Base-by-base conservation (phyloP, 2,329 filamentous ascomycete genomes). In the Mariannaea sp. region DNA sequence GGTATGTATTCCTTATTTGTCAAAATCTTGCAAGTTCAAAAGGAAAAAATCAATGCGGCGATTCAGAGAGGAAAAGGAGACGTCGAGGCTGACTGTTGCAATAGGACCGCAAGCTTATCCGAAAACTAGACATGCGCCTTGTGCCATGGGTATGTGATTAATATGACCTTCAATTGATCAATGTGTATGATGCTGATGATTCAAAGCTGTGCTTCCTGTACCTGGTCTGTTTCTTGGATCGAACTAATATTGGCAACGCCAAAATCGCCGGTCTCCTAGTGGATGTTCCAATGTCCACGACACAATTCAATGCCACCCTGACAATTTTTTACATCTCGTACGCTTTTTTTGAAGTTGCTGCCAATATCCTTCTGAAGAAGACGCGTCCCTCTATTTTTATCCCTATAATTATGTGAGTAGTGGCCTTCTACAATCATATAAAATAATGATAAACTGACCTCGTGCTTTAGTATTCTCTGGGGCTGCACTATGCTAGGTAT, bases 261-360 rank as follows among this genome's bases (percentile, higher is more conserved):
- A 85, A 84, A 59, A 81, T 86, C 54, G 81, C 80, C 19, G 74
- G 77, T 43, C 71, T 84, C 9, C 59, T 72, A 22, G 60, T 77
- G 9, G 84, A 88, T 52, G 74, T 94, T 13, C 60, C 80, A 26
- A 82, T 93, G 77, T 79, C 79, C 1, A 78, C 80, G 2, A 72
- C 77, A 5, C 77, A 88, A 66, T 96, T 92, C 74, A 92, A 92
- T 69, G 78, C 82, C 17, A 82, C 86, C 0, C 77, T 96, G 7
- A 90, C 88, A 27, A 87, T 95, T 62, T 96, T 96, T 75, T 96
- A 95, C 74, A 79, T 95, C 43, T 91, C 88, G 1, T 96, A 96
- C 69, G 81, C 89, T 2, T 72, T 92, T 27, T 92, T 90, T 58
- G 90, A 94, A 69, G 84, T 85, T 0, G 64, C 92, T 36, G 91